These are phyloP conservation scores for Poa pratensis DNA, from an alignment of 176 grass and related monocot genomes.

Conservation along the genomic window DNA sequence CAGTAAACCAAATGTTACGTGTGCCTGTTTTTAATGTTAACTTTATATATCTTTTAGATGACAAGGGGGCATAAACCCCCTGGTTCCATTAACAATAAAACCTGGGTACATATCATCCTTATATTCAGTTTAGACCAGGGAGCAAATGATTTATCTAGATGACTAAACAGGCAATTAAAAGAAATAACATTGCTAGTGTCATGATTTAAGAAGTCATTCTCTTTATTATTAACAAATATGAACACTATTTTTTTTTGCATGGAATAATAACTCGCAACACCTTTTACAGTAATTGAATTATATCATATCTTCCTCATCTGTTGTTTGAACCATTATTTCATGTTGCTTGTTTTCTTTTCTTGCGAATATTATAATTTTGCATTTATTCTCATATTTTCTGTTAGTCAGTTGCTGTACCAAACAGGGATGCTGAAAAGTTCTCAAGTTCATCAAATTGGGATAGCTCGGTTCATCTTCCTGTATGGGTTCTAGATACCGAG, in stretches of 20 bases:
- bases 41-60: background rate
- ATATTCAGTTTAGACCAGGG: background rate
- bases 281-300: background rate
- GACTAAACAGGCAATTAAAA: background rate
- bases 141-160: background rate
- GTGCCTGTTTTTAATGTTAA: background rate
- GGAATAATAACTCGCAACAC: background rate
- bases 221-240: background rate
- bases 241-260: background rate
- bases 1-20: background rate
- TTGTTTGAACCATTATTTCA: background rate
- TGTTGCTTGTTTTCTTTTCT: conserved; percentile 1
- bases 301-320: background rate
- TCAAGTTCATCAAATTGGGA: conserved; percentile 59
- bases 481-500: conserved; percentile 79
- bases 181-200: background rate
- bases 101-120: background rate
- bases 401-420: conserved; percentile 44
- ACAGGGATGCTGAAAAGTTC: conserved; percentile 20
- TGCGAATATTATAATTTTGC: background rate
- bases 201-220: conserved; percentile 20
- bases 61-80: too few species aligned
- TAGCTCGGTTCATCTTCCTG: conserved; percentile 78
- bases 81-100: too few species aligned
- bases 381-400: conserved; percentile 8